These are phyloP conservation scores for Plenodomus biglobosus DNA, from an alignment of 2,329 filamentous ascomycete species.

Conservation along the genomic window DNA sequence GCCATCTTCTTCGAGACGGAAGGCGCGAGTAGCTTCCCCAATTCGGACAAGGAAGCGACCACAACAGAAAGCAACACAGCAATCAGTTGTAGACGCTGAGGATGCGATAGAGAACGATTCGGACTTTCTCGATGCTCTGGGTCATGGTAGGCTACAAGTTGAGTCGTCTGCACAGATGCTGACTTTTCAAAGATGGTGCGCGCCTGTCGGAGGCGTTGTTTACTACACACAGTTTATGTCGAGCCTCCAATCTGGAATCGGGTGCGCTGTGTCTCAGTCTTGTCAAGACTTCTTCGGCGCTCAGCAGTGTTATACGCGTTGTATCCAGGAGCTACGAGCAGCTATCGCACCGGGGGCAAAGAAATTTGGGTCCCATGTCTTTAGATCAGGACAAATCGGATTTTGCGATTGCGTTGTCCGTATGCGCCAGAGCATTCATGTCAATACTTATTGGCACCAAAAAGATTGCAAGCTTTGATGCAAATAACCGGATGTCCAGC, in stretches of 20 bases:
- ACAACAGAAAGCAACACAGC: constrained; percentile 8
- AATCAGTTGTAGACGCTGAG: constrained; percentile 14
- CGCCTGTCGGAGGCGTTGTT: constrained; percentile 33
- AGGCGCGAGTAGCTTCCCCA: constrained; percentile 12
- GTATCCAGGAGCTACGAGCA: constrained; percentile 24
- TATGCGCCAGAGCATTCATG: constrained; percentile 36
- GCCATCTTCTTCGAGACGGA: constrained; percentile 20
- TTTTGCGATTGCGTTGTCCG: constrained; percentile 28
- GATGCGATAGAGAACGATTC: constrained; percentile 31
- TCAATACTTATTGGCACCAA: constrained; percentile 35
- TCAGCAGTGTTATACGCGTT: constrained; percentile 28
- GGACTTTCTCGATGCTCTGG: constrained; percentile 29
- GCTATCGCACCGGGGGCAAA: constrained; percentile 14
- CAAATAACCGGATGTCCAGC: constrained; percentile 16
- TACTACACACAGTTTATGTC: constrained; percentile 32
- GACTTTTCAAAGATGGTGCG: constrained; percentile 10
- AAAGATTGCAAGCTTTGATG: constrained; percentile 18
- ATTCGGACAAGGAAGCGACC: constrained; percentile 16
- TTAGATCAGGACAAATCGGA: constrained; percentile 30
- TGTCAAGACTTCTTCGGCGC: constrained; percentile 21
- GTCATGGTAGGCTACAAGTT: neutral
- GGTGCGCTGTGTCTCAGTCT: constrained; percentile 31
- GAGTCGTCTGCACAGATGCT: neutral
- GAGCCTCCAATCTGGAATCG: constrained; percentile 12
- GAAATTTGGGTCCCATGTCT: constrained; percentile 9